These are phyloP conservation scores for Kazachstania sp. DNA, from an alignment of 1,139 yeast species.

Conservation along the genomic window DNA sequence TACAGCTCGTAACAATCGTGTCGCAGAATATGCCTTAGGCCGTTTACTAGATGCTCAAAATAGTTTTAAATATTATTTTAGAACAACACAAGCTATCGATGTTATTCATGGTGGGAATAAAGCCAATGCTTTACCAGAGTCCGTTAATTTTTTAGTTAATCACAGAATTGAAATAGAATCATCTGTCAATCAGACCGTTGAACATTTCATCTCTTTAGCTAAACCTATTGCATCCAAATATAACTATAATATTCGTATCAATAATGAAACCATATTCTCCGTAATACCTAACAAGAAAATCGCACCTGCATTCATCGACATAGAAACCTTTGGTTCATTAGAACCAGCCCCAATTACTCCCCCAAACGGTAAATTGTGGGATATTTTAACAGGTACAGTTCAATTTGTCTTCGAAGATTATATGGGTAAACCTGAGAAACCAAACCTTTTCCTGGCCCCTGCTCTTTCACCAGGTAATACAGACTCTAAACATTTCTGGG, in stretches of 20 bases:
- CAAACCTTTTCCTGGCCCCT: background rate
- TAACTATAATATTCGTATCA: background rate
- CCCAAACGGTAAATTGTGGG: background rate
- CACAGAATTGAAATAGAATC: background rate
- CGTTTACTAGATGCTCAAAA: background rate
- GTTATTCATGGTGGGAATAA: background rate
- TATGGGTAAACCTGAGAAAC: background rate
- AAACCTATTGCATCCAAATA: background rate
- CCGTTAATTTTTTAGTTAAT: background rate
- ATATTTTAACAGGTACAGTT: background rate
- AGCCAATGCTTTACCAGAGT: background rate
- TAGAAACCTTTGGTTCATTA: background rate
- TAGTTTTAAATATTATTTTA: background rate
- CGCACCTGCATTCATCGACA: background rate
- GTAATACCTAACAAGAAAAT: background rate
- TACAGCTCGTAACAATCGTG: background rate
- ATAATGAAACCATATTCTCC: background rate
- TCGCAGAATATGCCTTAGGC: background rate
- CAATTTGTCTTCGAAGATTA: background rate
- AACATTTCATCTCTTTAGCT: background rate
- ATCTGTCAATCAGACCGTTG: background rate
- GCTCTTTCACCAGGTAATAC: background rate
- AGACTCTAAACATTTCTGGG: background rate
- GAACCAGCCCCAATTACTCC: background rate
- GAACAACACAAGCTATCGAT: background rate